These are phyloP conservation scores for Pyrenophora seminiperda DNA, from an alignment of 2,329 filamentous ascomycete species.

Conservation along the genomic window DNA sequence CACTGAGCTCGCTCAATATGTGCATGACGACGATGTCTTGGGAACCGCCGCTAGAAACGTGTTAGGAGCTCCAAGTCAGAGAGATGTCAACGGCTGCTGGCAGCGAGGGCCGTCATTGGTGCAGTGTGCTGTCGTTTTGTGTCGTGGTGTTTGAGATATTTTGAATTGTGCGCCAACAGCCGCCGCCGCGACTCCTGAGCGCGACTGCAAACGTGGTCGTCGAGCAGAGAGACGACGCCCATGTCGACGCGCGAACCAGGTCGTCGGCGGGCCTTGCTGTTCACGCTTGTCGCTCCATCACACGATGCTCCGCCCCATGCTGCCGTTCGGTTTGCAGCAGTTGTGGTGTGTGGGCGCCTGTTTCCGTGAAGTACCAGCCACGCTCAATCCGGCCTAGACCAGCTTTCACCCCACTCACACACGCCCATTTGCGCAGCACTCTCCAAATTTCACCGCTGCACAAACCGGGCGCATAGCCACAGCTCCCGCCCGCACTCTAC, in stretches of 20 bases:
- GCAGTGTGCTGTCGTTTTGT: conserved; percentile 10
- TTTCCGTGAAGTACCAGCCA: conserved; percentile 24
- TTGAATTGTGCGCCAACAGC: conserved; percentile 30
- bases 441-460: conserved; percentile 28
- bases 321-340: conserved; percentile 26
- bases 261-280: conserved; percentile 16
- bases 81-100: conserved; percentile 23
- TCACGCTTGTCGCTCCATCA: conserved; percentile 5
- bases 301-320: conserved; percentile 27
- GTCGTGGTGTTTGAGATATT: conserved; percentile 10
- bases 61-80: conserved; percentile 29
- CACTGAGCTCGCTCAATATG: conserved; percentile 7
- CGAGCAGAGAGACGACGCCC: conserved; percentile 2
- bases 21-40: conserved; percentile 38
- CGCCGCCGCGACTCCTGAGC: conserved; percentile 29
- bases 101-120: conserved; percentile 24
- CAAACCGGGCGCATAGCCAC: conserved; percentile 31
- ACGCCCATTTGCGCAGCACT: conserved; percentile 29
- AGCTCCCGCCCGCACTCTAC: conserved; percentile 10
- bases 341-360: conserved; percentile 25
- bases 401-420: conserved; percentile 11
- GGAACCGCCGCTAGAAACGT: conserved; percentile 23
- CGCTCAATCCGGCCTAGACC: conserved; percentile 16
- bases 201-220: conserved; percentile 26
- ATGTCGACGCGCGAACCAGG: conserved; percentile 15